phyloP scores from a whole-genome alignment of 768 basidiomycete species.

The Lanmaoa rubissima region DNA sequence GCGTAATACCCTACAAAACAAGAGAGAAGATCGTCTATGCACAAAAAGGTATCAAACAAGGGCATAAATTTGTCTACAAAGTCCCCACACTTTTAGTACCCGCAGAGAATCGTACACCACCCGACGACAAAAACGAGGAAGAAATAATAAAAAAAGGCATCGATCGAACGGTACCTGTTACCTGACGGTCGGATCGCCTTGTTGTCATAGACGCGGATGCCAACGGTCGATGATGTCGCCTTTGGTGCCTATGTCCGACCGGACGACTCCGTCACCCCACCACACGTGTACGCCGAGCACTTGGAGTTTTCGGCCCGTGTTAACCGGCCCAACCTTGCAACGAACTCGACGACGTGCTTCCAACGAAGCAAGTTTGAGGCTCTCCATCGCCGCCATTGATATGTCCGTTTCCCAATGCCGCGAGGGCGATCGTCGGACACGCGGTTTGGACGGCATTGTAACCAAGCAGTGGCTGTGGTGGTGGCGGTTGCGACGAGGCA shows the following conservation, averaged over 20 bases:
- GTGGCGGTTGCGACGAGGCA: conserved; percentile 3
- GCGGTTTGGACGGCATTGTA: conserved; percentile 12
- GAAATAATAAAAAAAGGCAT: background rate
- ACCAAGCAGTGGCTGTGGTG: conserved; percentile 4
- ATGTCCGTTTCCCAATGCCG: background rate
- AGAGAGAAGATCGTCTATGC: background rate
- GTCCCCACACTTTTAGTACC: conserved; percentile 12
- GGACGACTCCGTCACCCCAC: background rate
- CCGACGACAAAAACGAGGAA: background rate
- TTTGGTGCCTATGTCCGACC: background rate
- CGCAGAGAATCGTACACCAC: conserved; percentile 4
- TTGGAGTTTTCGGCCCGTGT: background rate
- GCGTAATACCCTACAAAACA: too few relatives aligned
- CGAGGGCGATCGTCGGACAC: conserved; percentile 1
- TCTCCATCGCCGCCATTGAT: conserved; percentile 4
- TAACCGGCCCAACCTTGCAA: conserved; percentile 31
- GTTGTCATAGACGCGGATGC: background rate
- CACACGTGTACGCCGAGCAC: background rate
- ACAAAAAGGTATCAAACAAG: conserved; percentile 9
- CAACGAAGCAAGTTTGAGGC: conserved; percentile 11
- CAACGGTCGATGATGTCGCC: background rate
- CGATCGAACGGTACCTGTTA: too few relatives aligned
- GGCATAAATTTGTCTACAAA: conserved; percentile 3
- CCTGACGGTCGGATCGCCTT: background rate
- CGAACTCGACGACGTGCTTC: conserved; percentile 26